Evolutionary conservation across 441 rosid genomes (phyloP), one percentile per base, ranked within the genome.

Genomic region (Arabidopsis hybrid): DNA sequence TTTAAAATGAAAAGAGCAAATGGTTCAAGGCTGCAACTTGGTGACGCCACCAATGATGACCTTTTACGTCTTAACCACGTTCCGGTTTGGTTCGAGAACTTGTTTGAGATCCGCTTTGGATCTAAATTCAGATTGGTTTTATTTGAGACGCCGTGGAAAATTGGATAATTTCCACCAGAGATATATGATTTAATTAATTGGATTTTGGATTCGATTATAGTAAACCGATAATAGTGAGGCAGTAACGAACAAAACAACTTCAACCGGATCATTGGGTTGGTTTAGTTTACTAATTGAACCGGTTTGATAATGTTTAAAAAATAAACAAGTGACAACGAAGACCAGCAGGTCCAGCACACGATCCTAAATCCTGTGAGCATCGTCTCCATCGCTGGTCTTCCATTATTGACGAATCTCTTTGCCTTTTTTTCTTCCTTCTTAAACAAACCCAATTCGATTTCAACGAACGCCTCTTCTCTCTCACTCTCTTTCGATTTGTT

Each of bases 331-430:
- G 81, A 32, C 74, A 78, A 72, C 81, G 81, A 78, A 61, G 70
- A 72, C 77, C 77, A 52, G 72, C 66, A 47, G 49, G 70, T 18
- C 70, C 60, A 26, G 62, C 56, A 57, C 72, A 65, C 42, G 61
- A 57, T 64, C 56, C 71, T 76, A n/a, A 43, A 76, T 66, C 73
- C 64, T 77, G 68, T 42, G 26, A 21, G 53, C 76, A 59, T 71
- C 76, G 63, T 65, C 76, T 65, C 56, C 73, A 66, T 77, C 73
- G 77, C 74, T 77, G 80, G 68, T 50, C 76, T 65, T 66, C 45
- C 77, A 58, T 51, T 60, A 71, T 65, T 71, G 38, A 60, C 9
- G 73, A 77, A 51, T 77, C 65, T 65, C 72, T 60, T 45, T 39
- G 5, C 26, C 75, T 52, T n/a, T 38, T 55, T 12, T 17, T 6